These are phyloP conservation scores for Panicum miliaceum DNA, from an alignment of 176 grass and related monocot genomes.

Conservation along the genomic window DNA sequence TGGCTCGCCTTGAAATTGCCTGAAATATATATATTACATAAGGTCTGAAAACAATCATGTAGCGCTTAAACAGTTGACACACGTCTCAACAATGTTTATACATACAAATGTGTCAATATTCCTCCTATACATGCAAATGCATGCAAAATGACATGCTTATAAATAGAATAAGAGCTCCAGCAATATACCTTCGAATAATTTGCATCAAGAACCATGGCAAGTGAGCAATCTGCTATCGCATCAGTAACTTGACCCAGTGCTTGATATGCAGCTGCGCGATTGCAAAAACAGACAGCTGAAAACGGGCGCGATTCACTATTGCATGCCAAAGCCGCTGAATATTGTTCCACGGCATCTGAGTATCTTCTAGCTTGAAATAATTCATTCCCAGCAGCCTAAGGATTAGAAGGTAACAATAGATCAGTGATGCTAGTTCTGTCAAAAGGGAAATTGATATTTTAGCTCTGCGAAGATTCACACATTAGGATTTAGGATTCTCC, in stretches of 20 bases:
- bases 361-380: conserved; percentile 82
- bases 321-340: conserved; percentile 75
- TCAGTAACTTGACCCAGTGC: conserved; percentile 91
- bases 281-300: conserved; percentile 87
- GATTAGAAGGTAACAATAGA: conserved; percentile 25
- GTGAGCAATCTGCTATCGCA: conserved; percentile 94
- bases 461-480: background rate
- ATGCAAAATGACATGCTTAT: conserved; percentile 24
- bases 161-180: conserved; percentile 28
- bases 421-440: conserved; percentile 8
- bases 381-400: conserved; percentile 85
- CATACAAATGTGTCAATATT: background rate
- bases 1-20: conserved; percentile 95
- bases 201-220: conserved; percentile 93
- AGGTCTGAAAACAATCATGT: conserved; percentile 25
- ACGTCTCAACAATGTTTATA: background rate
- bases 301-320: conserved; percentile 81
- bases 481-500: background rate
- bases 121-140: conserved; percentile 25
- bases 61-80: background rate
- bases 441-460: background rate
- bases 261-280: conserved; percentile 96
- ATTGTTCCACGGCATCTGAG: conserved; percentile 83
- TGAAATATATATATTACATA: conserved; percentile 54
- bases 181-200: conserved; percentile 81